phyloP scores from a whole-genome alignment of 2,329 filamentous ascomycete species.

The Cordyceps tenuipes region DNA sequence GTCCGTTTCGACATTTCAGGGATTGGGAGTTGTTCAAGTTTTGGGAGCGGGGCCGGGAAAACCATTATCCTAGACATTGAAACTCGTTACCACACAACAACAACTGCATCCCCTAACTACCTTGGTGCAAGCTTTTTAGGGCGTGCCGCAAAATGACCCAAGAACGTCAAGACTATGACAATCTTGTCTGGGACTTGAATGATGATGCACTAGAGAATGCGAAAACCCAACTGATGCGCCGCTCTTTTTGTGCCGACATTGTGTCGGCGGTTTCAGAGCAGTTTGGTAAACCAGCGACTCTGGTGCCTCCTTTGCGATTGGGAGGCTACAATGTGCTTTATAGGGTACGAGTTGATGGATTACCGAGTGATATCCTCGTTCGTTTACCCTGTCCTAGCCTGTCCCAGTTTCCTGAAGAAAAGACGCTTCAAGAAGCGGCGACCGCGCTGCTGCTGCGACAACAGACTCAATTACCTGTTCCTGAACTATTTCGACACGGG shows the following conservation, averaged over 20 bases:
- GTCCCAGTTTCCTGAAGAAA: slow-evolving; percentile 15
- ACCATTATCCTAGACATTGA: no score
- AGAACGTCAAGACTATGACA: no score
- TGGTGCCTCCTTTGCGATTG: slow-evolving; percentile 4
- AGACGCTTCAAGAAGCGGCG: slow-evolving; percentile 7
- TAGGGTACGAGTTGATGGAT: slow-evolving; percentile 10
- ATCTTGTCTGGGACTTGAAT: not conserved
- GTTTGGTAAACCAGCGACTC: not conserved
- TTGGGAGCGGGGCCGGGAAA: no score
- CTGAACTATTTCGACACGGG: slow-evolving; percentile 11
- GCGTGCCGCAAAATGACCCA: no score
- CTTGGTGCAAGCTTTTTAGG: no score
- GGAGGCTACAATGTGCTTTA: slow-evolving; percentile 17
- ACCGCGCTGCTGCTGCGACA: slow-evolving; percentile 8
- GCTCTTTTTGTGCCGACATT: not conserved
- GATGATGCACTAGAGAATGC: not conserved
- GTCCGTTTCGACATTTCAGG: no score
- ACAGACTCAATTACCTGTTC: slow-evolving; percentile 9
- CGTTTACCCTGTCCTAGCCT: slow-evolving; percentile 12
- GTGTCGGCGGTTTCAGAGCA: not conserved
- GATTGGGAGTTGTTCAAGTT: no score
- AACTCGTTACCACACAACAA: no score
- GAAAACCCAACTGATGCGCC: not conserved
- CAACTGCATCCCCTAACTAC: no score
- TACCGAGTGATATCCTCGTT: slow-evolving; percentile 10